Evolutionary conservation across 1,139 yeast species (phyloP).

Genomic region (Wickerhamomyces sp.): DNA sequence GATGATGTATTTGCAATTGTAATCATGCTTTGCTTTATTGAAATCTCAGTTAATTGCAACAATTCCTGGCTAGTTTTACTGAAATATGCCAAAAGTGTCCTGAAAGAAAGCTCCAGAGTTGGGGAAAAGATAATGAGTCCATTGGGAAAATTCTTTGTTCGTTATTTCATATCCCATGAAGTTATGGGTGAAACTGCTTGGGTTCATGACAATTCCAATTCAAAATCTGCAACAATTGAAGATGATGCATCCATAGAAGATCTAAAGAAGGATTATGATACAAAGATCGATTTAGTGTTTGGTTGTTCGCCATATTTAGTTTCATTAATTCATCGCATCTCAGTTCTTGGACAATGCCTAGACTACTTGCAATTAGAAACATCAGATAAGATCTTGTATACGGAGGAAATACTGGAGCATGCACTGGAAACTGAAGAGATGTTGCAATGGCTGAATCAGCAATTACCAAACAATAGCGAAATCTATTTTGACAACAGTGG

Average conservation of each 20-base stretch:
- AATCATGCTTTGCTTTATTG: conserved; percentile 34
- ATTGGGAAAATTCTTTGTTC: conserved; percentile 29
- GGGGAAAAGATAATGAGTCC: conserved; percentile 25
- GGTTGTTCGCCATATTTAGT: conserved; percentile 36
- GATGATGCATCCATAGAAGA: conserved; percentile 27
- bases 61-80: conserved; percentile 33
- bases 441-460: conserved; percentile 24
- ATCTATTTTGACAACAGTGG: conserved; percentile 14
- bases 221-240: conserved; percentile 9
- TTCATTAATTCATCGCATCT: conserved; percentile 31
- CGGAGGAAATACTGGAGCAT: conserved; percentile 20
- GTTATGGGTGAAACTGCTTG: conserved; percentile 39
- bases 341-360: conserved; percentile 32
- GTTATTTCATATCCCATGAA: conserved; percentile 36
- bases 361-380: conserved; percentile 29
- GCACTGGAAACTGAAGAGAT: conserved; percentile 22
- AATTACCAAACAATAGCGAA: conserved; percentile 18
- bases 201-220: conserved; percentile 18
- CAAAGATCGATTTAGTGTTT: conserved; percentile 31
- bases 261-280: conserved; percentile 30
- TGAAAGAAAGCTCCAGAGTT: conserved; percentile 24
- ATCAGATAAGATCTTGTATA: conserved; percentile 18
- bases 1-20: conserved; percentile 36
- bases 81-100: conserved; percentile 32
- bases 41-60: conserved; percentile 36